Evolutionary conservation across 108 stramenopile species (phyloP).

Genomic region (Nitzschia sp.): DNA sequence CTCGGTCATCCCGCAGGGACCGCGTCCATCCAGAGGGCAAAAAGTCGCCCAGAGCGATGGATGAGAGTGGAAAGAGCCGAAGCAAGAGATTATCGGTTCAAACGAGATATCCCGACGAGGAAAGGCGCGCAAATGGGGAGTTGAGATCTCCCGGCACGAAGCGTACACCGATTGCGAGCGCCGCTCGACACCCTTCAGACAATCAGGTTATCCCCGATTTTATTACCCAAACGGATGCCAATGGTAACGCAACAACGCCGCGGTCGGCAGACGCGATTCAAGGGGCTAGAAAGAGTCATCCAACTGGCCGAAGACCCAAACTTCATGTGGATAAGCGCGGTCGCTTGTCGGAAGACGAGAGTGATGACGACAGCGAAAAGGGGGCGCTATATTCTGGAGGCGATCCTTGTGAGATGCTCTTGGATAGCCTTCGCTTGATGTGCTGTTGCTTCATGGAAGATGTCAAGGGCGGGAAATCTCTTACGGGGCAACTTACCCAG

Average conservation of each 20-base stretch:
- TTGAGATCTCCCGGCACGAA: constrained; percentile 76
- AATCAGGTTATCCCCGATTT: constrained; percentile 72
- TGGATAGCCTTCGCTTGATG: constrained; percentile 83
- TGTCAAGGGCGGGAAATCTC: constrained; percentile 5
- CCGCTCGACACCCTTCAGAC: constrained; percentile 17
- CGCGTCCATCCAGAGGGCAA: constrained; percentile 19
- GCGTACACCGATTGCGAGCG: constrained; percentile 55
- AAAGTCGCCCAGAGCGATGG: constrained; percentile 7
- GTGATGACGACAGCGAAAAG: constrained; percentile 35
- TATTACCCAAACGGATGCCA: constrained; percentile 86
- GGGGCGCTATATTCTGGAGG: constrained; percentile 6
- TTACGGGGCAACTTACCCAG: constrained; percentile 7
- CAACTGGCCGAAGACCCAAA: constrained; percentile 52
- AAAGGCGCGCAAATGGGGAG: constrained; percentile 51
- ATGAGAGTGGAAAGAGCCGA: constrained; percentile 9
- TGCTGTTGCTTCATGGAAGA: constrained; percentile 84
- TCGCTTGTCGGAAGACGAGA: constrained; percentile 35
- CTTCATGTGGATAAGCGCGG: constrained; percentile 53
- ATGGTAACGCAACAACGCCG: constrained; percentile 79
- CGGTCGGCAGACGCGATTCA: constrained; percentile 60
- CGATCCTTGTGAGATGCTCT: constrained; percentile 71
- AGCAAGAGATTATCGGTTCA: constrained; percentile 7
- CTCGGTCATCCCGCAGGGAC: constrained; percentile 26
- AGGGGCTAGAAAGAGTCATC: constrained; percentile 56
- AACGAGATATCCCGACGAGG: background rate